Evolutionary conservation across 108 stramenopile genomes (phyloP).

Genomic region (Mayamaea pseudoterrestris): DNA sequence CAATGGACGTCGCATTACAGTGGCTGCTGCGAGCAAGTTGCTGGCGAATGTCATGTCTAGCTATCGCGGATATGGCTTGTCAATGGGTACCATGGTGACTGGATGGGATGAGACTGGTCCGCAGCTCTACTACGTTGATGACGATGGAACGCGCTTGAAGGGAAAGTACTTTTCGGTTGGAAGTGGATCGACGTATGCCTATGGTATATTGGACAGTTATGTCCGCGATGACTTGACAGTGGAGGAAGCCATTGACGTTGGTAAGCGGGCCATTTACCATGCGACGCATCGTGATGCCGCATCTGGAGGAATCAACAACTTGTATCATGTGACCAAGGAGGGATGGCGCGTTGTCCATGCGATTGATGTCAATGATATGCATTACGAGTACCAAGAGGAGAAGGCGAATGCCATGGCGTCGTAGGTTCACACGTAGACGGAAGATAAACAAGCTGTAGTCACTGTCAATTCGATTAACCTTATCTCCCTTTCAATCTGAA

Average conservation of each 20-base stretch:
- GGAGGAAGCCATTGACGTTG: conserved; percentile 99
- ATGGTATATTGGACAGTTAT: conserved; percentile 95
- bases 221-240: conserved; percentile 91
- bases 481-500: conserved; percentile 9
- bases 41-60: conserved; percentile 93
- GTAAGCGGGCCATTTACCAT: conserved; percentile 98
- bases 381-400: conserved; percentile 90
- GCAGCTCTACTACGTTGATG: conserved; percentile 98
- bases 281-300: conserved; percentile 99
- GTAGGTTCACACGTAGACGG: conserved; percentile 5
- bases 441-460: too few species aligned
- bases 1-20: conserved; percentile 95
- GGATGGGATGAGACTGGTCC: conserved; percentile 99
- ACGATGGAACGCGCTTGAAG: conserved; percentile 96
- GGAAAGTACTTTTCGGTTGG: conserved; percentile 97
- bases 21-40: conserved; percentile 95
- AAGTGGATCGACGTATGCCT: conserved; percentile 97
- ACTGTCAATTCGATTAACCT: not conserved
- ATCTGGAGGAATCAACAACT: conserved; percentile 92
- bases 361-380: conserved; percentile 96
- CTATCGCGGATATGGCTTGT: conserved; percentile 97
- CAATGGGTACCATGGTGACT: conserved; percentile 98
- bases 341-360: conserved; percentile 95
- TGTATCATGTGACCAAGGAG: conserved; percentile 92
- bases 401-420: conserved; percentile 60